Evolutionary conservation across 495 filamentous ascomycete species (phyloP).

Genomic region (Xanthoparmelia taractica): DNA sequence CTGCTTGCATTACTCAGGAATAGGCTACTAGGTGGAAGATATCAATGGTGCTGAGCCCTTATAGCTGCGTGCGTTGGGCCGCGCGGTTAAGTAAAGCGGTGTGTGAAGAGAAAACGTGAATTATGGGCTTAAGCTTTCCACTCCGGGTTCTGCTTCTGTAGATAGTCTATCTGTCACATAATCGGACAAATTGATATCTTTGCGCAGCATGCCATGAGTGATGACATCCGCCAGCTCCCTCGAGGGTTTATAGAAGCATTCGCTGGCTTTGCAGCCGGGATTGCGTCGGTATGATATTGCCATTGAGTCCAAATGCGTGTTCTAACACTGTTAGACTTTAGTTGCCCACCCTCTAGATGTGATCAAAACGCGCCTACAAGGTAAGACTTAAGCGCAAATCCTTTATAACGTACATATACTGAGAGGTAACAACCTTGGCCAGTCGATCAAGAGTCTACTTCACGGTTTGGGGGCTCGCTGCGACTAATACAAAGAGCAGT

Average conservation of each 20-base stretch:
- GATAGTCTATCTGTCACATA: slow-evolving; percentile 1
- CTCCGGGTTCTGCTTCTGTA: background rate
- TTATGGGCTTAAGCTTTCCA: background rate
- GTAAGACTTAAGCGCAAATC: slow-evolving; percentile 35
- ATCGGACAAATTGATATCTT: background rate
- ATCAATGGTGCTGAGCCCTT: background rate
- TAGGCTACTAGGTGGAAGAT: background rate
- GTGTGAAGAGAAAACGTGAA: background rate
- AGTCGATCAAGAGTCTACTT: slow-evolving; percentile 45
- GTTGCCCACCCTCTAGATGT: slow-evolving; percentile 83
- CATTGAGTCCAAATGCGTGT: background rate
- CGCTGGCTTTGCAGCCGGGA: slow-evolving; percentile 82
- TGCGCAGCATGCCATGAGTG: slow-evolving; percentile 11
- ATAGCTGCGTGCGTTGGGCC: background rate
- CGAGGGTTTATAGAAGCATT: slow-evolving; percentile 79
- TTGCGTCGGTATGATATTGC: slow-evolving; percentile 61
- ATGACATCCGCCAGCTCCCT: slow-evolving; percentile 47
- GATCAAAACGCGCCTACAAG: slow-evolving; percentile 90
- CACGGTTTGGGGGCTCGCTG: slow-evolving; percentile 34
- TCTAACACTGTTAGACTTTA: slow-evolving; percentile 10
- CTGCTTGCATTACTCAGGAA: background rate
- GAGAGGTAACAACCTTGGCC: slow-evolving; percentile 6
- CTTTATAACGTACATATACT: slow-evolving; percentile 1
- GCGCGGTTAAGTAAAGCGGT: background rate
- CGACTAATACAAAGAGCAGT: slow-evolving; percentile 49